Base-by-base conservation (phyloP, 257 asterid genomes). In the Schizonepeta tenuifolia region DNA sequence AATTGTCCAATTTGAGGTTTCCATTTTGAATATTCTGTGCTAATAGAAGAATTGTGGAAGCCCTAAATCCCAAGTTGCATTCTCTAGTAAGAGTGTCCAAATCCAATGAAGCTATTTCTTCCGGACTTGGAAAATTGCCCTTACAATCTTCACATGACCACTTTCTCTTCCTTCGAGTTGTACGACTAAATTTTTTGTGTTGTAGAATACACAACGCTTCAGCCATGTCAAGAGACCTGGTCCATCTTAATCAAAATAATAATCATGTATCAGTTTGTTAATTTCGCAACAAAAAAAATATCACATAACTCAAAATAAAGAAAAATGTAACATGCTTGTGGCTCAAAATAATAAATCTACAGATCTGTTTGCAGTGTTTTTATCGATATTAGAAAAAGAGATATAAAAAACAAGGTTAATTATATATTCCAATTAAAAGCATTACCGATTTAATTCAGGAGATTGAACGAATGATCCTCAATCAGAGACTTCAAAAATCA, bases 1-100 rank as follows among this genome's bases (percentile, higher is more conserved):
- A 53, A 21, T 72, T 70, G 1, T 14, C 69, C 24, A 82, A 51
- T 0, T 55, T 28, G 33, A 84, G 54, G 6, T 0, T 71, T 31
- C 82, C 89, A 53, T 49, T 72, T 7, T 49, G 51, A 20, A 82
- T 72, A 6, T 44, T 57, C 20, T 18, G 40, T 0, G 86, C 89
- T 13, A 84, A 33, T 26, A 59, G 20, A n/a, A 70, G 70, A 41
- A 83, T 73, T 7, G 38, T 36, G 0, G 47, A 0, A 6, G 83
- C 83, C 65, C 89, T 70, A 3, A 46, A 75, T 54, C 89, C 88
- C 58, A 83, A 40, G 0, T 75, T 84, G 64, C 80, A 77, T 2
- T 41, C 21, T 5, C 44, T 1, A 13, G 69, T 41, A n/a, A 87
- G 26, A 7, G 63, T 65, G 7, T 67, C 36, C 41, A 57, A 81